A percentile compares a stretch with the other conserved stretches of the same genome.
Evolutionary conservation across 179 eudicot genomes (phyloP).

Genomic region (Drosera spatulata): DNA sequence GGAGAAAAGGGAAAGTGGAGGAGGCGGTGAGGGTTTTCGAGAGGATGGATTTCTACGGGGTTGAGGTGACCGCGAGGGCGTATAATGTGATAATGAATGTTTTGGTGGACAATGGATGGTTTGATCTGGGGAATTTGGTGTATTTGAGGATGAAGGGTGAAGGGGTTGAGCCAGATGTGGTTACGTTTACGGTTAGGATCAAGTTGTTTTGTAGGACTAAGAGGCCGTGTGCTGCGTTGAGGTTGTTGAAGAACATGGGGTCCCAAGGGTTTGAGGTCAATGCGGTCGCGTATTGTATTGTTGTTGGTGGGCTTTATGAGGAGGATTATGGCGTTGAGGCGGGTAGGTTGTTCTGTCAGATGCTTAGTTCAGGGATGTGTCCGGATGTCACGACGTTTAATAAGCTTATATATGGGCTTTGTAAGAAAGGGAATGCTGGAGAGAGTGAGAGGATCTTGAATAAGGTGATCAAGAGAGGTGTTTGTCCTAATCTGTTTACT

Average conservation of each 20-base stretch:
- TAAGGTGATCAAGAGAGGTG: slow-evolving; percentile 78
- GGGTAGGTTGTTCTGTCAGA: slow-evolving; percentile 63
- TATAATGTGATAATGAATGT: slow-evolving; percentile 79
- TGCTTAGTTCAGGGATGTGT: slow-evolving; percentile 51
- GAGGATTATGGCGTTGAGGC: slow-evolving; percentile 45
- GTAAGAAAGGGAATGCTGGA: slow-evolving; percentile 51
- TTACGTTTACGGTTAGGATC: slow-evolving; percentile 72
- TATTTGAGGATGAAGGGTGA: slow-evolving; percentile 77
- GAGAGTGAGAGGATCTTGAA: slow-evolving; percentile 60
- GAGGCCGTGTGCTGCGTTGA: slow-evolving; percentile 63
- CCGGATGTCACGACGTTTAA: slow-evolving; percentile 72
- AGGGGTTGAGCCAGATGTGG: slow-evolving; percentile 61
- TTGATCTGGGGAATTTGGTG: slow-evolving; percentile 82
- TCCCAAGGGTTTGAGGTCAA: slow-evolving; percentile 58
- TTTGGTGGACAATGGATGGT: slow-evolving; percentile 53
- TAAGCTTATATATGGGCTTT: slow-evolving; percentile 57
- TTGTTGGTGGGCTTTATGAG: slow-evolving; percentile 64
- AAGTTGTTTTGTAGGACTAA: slow-evolving; percentile 77
- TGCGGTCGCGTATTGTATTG: slow-evolving; percentile 80
- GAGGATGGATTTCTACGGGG: slow-evolving; percentile 87
- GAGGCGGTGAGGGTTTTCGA: slow-evolving; percentile 86
- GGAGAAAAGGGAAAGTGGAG: slow-evolving; percentile 64
- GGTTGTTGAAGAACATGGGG: slow-evolving; percentile 71
- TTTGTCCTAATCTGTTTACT: slow-evolving; percentile 74
- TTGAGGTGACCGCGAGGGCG: slow-evolving; percentile 55